These are phyloP conservation scores for Pulveroboletus sp. DNA, from an alignment of 768 basidiomycete genomes.

Conservation along the genomic window DNA sequence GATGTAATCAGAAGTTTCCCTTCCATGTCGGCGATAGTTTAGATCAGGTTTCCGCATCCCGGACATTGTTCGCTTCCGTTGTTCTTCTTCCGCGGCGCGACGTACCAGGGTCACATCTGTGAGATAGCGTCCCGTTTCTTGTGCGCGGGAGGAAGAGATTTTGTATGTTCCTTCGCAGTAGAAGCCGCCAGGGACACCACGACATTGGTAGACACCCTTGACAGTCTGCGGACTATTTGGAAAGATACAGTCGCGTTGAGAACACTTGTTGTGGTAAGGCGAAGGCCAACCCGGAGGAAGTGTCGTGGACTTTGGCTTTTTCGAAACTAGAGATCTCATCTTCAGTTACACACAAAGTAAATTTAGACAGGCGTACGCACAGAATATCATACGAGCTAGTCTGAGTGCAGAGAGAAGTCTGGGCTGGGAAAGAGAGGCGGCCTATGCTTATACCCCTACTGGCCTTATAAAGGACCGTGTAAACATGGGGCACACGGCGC, in stretches of 20 bases:
- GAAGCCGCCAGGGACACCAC: slow-evolving; percentile 32
- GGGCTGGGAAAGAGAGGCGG: neutral
- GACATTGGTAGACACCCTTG: slow-evolving; percentile 31
- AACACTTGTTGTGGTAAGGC: slow-evolving; percentile 34
- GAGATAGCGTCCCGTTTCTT: slow-evolving; percentile 30
- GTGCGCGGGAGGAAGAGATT: slow-evolving; percentile 30
- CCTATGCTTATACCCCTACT: slow-evolving; percentile 12
- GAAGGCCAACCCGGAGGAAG: slow-evolving; percentile 35
- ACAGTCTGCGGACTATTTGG: slow-evolving; percentile 28
- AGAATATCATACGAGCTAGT: slow-evolving; percentile 25
- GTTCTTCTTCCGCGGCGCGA: slow-evolving; percentile 25
- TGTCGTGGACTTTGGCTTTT: slow-evolving; percentile 25
- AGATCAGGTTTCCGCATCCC: slow-evolving; percentile 25
- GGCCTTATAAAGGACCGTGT: slow-evolving; percentile 26
- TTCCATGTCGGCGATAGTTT: slow-evolving; percentile 13
- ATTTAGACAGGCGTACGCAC: slow-evolving; percentile 14
- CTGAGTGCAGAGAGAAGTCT: slow-evolving; percentile 5
- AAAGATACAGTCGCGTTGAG: slow-evolving; percentile 29
- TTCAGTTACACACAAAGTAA: neutral
- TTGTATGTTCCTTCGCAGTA: slow-evolving; percentile 34
- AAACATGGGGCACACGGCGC: slow-evolving; percentile 15
- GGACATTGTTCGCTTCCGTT: slow-evolving; percentile 26
- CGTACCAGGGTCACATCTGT: slow-evolving; percentile 23
- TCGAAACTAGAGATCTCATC: slow-evolving; percentile 18
- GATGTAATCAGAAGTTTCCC: slow-evolving; percentile 8